Percentiles rank a stretch among this genome's conserved stretches.
Evolutionary conservation across 257 asterid species (phyloP).

Genomic region (Anisodus tanguticus): DNA sequence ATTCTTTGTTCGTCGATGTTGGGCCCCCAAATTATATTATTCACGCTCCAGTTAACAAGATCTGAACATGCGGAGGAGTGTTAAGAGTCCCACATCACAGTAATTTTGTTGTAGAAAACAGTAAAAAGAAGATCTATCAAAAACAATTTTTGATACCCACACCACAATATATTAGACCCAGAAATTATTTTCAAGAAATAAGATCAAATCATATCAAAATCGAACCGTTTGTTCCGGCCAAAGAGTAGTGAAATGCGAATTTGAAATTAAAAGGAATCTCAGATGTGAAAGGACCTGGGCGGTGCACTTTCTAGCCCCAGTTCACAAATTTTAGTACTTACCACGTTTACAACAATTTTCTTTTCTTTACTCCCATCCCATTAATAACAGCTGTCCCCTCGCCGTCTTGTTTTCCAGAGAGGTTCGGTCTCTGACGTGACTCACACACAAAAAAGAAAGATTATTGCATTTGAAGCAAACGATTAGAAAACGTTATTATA

Average conservation of each 20-base stretch:
- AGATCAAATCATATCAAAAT: not conserved
- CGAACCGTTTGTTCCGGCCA: not conserved
- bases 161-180: too few species aligned
- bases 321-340: not conserved
- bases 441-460: not conserved
- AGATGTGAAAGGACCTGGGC: not conserved
- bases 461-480: not conserved
- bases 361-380: conserved; percentile 8
- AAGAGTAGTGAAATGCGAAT: not conserved
- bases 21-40: too few species aligned
- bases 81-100: too few species aligned
- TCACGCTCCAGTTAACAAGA: too few species aligned
- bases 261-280: not conserved
- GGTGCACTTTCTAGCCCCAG: not conserved
- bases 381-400: conserved; percentile 18
- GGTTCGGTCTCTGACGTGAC: not conserved
- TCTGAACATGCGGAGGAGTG: too few species aligned
- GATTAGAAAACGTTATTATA: not conserved
- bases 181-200: not conserved
- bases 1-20: too few species aligned
- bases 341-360: conserved; percentile 5
- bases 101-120: too few species aligned
- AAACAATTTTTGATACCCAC: too few species aligned
- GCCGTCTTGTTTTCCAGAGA: conserved; percentile 14
- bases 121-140: too few species aligned